Evolutionary conservation across 805 yeast genomes (phyloP).

Genomic region (Suhomyces tanzawaensis): DNA sequence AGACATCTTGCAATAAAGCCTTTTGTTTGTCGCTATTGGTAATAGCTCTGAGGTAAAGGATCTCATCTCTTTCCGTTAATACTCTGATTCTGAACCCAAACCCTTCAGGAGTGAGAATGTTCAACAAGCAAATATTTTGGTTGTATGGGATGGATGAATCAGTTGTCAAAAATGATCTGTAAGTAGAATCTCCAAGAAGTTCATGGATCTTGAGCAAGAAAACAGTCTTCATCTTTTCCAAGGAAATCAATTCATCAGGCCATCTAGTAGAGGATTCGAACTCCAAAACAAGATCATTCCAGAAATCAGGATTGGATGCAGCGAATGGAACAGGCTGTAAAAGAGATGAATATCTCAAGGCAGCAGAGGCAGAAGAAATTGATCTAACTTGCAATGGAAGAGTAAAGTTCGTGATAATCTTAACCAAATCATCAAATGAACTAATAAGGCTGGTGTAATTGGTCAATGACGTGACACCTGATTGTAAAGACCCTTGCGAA

Average conservation of each 20-base stretch:
- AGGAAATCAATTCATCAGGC: constrained; percentile 88
- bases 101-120: constrained; percentile 83
- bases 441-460: constrained; percentile 30
- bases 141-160: constrained; percentile 70
- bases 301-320: constrained; percentile 67
- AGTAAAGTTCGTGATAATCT: constrained; percentile 43
- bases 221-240: constrained; percentile 90
- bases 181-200: constrained; percentile 43
- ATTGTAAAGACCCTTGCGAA: constrained; percentile 25
- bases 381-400: constrained; percentile 73
- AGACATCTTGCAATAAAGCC: constrained; percentile 57
- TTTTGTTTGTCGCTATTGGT: constrained; percentile 62
- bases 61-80: constrained; percentile 80
- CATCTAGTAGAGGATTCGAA: constrained; percentile 88
- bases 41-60: constrained; percentile 68
- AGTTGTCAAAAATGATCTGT: constrained; percentile 57
- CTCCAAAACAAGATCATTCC: constrained; percentile 78
- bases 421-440: constrained; percentile 52
- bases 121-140: constrained; percentile 53
- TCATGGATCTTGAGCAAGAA: constrained; percentile 68
- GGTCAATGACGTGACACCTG: constrained; percentile 31
- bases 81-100: constrained; percentile 79
- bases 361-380: constrained; percentile 69
- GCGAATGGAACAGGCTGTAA: constrained; percentile 84
- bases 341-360: constrained; percentile 72